Evolutionary conservation across 2,329 filamentous ascomycete species (phyloP).

Genomic region (Claviceps sorghi): DNA sequence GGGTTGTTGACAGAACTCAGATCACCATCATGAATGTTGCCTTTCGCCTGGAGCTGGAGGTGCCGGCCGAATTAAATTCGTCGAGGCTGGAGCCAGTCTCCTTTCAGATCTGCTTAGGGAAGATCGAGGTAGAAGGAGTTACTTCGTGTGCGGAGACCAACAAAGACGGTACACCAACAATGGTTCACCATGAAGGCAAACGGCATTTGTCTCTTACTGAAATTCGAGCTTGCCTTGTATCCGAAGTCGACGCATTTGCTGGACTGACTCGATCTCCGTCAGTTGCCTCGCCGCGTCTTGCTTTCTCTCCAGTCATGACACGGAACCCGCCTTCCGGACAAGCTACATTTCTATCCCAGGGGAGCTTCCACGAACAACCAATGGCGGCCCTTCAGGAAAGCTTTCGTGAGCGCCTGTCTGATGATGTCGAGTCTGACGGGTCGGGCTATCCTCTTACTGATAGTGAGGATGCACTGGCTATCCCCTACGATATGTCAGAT

Average conservation of each 20-base stretch:
- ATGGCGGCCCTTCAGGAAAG: conserved; percentile 13
- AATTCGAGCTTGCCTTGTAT: conserved; percentile 50
- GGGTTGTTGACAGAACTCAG: conserved; percentile 57
- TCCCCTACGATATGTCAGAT: conserved; percentile 34
- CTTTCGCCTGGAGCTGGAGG: conserved; percentile 49
- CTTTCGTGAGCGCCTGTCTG: conserved; percentile 12
- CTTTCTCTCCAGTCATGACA: conserved; percentile 38
- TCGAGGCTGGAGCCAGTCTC: conserved; percentile 40
- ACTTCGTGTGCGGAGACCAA: conserved; percentile 26
- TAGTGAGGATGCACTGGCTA: conserved; percentile 41
- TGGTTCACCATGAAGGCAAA: conserved; percentile 46
- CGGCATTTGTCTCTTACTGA: conserved; percentile 48
- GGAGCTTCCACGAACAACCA: conserved; percentile 14
- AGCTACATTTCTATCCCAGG: conserved; percentile 15
- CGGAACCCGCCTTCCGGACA: conserved; percentile 21
- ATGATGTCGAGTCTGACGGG: conserved; percentile 9
- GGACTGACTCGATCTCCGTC: conserved; percentile 43
- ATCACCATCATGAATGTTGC: conserved; percentile 50
- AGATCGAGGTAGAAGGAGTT: conserved; percentile 53
- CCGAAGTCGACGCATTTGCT: conserved; percentile 52
- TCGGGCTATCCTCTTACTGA: conserved; percentile 23
- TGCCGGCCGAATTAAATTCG: conserved; percentile 34
- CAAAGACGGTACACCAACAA: conserved; percentile 13
- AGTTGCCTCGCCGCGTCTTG: conserved; percentile 25
- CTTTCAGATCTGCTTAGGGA: conserved; percentile 49